Base-by-base conservation (phyloP, 2,329 filamentous ascomycete genomes). In the Eurotiales sp. region DNA sequence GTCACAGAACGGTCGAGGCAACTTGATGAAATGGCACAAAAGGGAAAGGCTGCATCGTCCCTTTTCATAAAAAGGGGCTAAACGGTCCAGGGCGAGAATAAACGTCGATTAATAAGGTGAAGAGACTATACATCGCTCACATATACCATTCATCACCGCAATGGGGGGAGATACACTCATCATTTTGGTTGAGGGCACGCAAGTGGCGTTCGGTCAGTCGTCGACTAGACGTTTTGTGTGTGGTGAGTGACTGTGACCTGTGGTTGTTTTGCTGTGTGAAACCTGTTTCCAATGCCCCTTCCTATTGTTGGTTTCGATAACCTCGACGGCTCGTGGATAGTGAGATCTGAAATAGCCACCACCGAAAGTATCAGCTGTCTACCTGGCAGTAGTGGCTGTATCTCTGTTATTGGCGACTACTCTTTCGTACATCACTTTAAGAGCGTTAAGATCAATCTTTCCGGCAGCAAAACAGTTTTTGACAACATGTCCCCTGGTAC, bases 391-490 rank as follows among this genome's bases (percentile, higher is more conserved):
- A 29, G 51, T 49, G 25, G 60, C 51, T 40, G 58, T 54, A 25
- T 50, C 50, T 47, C 48, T 55, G 51, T 59, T 62, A 12, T 61
- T 61, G 56, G 64, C 65, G 50, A 60, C 58, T 22, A 71, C 61
- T 57, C 67, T 70, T 43, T 67, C 58, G 54, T 69, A 71, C 66
- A 71, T 70, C 46, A 62, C 58, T 51, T 66, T 65, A 21, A 71
- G 61, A 55, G 69, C 66, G 15, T 59, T 49, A 23, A 67, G 67
- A 50, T 61, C 64, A 27, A 63, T 64, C 6, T 73, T 72, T 57
- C 73, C 72, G 58, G 75, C 74, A 14, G 73, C 72, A 72, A 73
- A 76, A 55, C 75, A 73, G 21, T 69, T 68, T 17, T 64, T 59
- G 15, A 70, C 69, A 43, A 74, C 72, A 55, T 72, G 73, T 50